These are phyloP conservation scores for Picea engelmannii DNA, from an alignment of 83 land plant genomes.

Conservation along the genomic window DNA sequence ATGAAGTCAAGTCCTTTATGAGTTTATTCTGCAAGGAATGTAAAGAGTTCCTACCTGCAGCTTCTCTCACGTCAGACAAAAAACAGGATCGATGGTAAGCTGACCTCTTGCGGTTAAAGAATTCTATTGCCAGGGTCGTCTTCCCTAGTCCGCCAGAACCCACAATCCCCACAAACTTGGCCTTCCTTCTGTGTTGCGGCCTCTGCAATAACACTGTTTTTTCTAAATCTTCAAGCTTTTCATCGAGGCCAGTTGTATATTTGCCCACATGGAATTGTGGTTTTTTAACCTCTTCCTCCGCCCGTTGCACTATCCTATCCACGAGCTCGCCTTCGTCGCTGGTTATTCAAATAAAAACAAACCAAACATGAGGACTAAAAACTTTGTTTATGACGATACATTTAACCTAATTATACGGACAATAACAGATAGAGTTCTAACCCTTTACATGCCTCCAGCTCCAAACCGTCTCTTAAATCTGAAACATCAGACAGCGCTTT, in stretches of 20 bases:
- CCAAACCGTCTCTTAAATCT: too few species aligned
- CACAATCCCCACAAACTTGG: neutral
- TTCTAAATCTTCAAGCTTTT: neutral
- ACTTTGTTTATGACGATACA: too few species aligned
- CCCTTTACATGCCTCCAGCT: too few species aligned
- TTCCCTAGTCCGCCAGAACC: neutral
- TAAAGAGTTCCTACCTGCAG: neutral
- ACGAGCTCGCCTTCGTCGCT: neutral
- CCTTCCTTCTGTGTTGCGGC: too few species aligned
- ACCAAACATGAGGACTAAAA: too few species aligned
- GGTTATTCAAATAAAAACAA: neutral
- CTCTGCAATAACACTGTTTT: neutral
- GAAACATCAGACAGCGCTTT: too few species aligned
- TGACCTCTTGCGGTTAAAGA: neutral
- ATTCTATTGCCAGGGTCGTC: neutral
- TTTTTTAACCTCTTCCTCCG: neutral
- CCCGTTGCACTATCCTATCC: neutral
- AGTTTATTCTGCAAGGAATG: neutral
- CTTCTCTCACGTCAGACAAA: neutral
- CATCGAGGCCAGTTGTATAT: neutral
- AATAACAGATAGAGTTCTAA: too few species aligned
- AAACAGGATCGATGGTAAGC: neutral
- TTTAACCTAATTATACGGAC: too few species aligned
- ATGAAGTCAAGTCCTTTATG: neutral
- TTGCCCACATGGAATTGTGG: neutral